Evolutionary conservation across 345 rosid species (phyloP), one percentile per base, ranked within the genome.

Genomic region (Salix koriyanagi): DNA sequence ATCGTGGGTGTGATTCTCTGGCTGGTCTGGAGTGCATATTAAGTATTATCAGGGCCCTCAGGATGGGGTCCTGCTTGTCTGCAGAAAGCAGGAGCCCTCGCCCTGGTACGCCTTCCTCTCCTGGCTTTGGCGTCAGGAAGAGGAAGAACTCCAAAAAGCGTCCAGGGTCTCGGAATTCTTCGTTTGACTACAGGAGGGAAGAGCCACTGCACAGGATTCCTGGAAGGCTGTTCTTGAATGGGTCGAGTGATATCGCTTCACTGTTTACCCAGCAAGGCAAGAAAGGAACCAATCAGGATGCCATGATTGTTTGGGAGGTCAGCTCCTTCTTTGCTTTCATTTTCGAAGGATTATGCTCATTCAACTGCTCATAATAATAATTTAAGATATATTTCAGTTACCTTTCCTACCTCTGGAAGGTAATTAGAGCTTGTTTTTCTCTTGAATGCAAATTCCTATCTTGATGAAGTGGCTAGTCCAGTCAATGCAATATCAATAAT

Each of bases 21-120:
- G 97, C 86, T 90, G 98, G 90, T 85, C 96, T 96, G 94, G 99
- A 96, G 85, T 96, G 99, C 96, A 66, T 96, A 82, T 76, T 93
- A 75, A 84, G 80, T 82, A 92, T 96, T 64, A 81, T 96, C 94
- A 93, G 99, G 92, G 98, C 98, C 97, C 99, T 96, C 19, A 92
- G 89, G 86, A 90, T 92, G 99, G 99, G 97, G 90, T 96, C 99
- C 98, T 96, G 98, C 93, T 91, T 96, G 79, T 90, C 99, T 84
- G 85, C 88, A 12, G 99, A 96, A 81, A 90, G 90, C 94, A 85
- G 94, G 91, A 92, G 92, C 85, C 93, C 98, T 83, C 74, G 83
- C 81, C 96, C 96, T 64, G 96, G 97, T 10, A 87, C 97, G 19
- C 97, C 97, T 48, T 82, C 90, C 78, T 90, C 98, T 67, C 90